These are phyloP conservation scores for Fulvia fulva DNA, from an alignment of 2,329 filamentous ascomycete genomes.

Conservation along the genomic window DNA sequence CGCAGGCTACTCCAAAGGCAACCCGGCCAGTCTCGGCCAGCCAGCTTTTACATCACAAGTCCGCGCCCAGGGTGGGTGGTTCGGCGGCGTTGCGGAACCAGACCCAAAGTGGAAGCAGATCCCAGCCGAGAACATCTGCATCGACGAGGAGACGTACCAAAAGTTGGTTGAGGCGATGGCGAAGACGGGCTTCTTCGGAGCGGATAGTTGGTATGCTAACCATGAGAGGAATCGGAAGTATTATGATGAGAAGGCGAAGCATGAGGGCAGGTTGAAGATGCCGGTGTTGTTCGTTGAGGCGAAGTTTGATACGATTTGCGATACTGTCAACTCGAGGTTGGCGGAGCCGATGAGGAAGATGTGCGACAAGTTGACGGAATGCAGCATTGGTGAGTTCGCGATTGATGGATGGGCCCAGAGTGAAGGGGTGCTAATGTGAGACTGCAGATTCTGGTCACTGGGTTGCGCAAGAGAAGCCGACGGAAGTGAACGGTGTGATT, in stretches of 20 bases:
- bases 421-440: not conserved
- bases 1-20: constrained; percentile 24
- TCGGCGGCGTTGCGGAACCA: constrained; percentile 27
- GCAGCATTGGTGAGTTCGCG: constrained; percentile 36
- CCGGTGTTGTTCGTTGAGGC: constrained; percentile 40
- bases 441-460: constrained; percentile 26
- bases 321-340: constrained; percentile 33
- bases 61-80: constrained; percentile 32
- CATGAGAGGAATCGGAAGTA: constrained; percentile 42
- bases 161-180: constrained; percentile 36
- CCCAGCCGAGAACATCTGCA: constrained; percentile 27
- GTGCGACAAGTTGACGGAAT: constrained; percentile 40
- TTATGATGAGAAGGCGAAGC: constrained; percentile 35
- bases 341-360: constrained; percentile 34
- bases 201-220: constrained; percentile 43
- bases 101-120: constrained; percentile 29
- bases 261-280: constrained; percentile 33
- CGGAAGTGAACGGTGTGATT: constrained; percentile 25
- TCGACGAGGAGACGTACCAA: constrained; percentile 31
- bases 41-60: constrained; percentile 21
- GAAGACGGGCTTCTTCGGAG: constrained; percentile 39
- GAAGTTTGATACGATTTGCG: constrained; percentile 39
- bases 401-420: constrained; percentile 21
- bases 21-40: constrained; percentile 27
- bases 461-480: constrained; percentile 26